Base-by-base conservation (phyloP, 805 yeast genomes). In the Hanseniaspora thailandica region DNA sequence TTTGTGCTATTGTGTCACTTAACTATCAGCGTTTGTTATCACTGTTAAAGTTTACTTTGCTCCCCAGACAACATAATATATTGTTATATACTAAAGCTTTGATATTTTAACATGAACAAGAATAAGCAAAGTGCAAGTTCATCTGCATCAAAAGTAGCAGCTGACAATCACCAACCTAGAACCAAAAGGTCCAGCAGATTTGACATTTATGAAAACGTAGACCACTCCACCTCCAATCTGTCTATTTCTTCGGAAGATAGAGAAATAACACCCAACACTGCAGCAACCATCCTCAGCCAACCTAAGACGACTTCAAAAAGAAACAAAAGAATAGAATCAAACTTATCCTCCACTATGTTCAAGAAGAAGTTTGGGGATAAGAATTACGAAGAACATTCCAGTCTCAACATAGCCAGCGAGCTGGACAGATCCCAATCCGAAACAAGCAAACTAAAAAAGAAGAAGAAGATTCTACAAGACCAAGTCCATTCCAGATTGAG, bases 401-500 rank as follows among this genome's bases (percentile, higher is more conserved):
- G 35, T 30, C 28, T 53, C 23, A 25, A 39, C 12, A 49, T 39
- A 12, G 25, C 55, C n/a, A 35, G 52, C 28, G 46, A 50, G 10
- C 13, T 25, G 33, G 20, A 36, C 52, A 19, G 31, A 17, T 31
- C 12, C 20, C 13, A 13, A 17, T 33, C 40, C 22, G 48, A 45
- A 45, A 4, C 2, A 20, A 17, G 10, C 1, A 45, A 33, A n/a
- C 28, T 9, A 10, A 44, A 31, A 23, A 51, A 38, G 26, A 51
- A 31, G 17, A 28, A 31, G 17, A 45, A 19, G 22, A 38, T 19
- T 5, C 15, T 44, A 13, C 25, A 43, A 2, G 86, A 81, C 61
- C 86, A 82, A 45, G 86, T 86, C 33, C 96, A 87, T 62, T 75
- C 76, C 13, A 62, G 63, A 1, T 60, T 61, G 22, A 53, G 49